Base-by-base conservation (phyloP, 31 red algal genomes). In the Asparagopsis taxiformis region DNA sequence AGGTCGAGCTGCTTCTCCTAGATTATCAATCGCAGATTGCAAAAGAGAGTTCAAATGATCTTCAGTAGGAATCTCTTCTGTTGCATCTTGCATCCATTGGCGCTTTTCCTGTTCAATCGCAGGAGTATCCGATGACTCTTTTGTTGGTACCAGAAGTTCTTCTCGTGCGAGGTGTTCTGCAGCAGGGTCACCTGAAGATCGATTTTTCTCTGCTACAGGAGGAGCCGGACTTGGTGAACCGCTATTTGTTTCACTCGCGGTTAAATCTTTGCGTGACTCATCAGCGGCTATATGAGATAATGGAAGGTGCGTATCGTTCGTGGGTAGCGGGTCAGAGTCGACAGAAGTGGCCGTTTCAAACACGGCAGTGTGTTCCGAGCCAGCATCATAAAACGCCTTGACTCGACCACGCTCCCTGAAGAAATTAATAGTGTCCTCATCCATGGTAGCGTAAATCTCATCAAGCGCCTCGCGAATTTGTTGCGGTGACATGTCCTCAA, bases 21-120 rank as follows among this genome's bases (percentile, higher is more conserved):
- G 41, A 32, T 52, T 56, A 21, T 73, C 26, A 0, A 89, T 58
- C 35, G 75, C 59, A 51, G 25, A 60, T 5, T 26, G 51, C 31
- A 89, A 43, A 35, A 75, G 34, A 0, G 54, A 20, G 61, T 89
- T 72, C 23, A 89, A 36, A 41, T 60, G n/a, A 13, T 46, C 68
- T 33, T 80, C 54, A 0, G 57, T 72, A 35, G 32, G 46, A 13
- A 74, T 3, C 22, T 28, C 0, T 65, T 59, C 68, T 26, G 22
- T 62, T 7, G 75, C 85, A 43, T 89, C 68, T n/a, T 46, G 71
- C 75, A 67, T 80, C 85, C 85, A 89, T 30, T 72, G 33, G 24
- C 43, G 51, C 39, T 89, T 89, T 34, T 74, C 70, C 0, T 16
- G 25, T 51, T 84, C 79, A n/a, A 72, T 15, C 44, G 59, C 5